Percentiles rank a stretch among this genome's conserved stretches.
Conservation (phyloP, 768 basidiomycete genomes). For the Kwoniella sp. region DNA sequence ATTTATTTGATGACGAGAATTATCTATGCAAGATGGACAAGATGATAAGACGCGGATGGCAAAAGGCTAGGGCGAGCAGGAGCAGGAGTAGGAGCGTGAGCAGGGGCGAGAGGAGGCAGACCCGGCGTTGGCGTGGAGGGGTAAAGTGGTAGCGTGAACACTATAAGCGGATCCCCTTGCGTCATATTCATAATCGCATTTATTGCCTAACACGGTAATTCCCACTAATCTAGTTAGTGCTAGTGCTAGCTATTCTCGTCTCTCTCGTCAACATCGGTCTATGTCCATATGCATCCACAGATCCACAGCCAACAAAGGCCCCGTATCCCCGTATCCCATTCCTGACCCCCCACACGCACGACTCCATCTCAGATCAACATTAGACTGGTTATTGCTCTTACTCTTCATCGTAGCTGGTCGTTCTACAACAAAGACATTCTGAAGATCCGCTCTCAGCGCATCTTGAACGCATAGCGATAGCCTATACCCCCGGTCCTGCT, state of each 20-base stretch:
- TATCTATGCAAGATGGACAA: background rate
- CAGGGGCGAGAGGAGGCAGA: background rate
- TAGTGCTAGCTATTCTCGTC: too few species aligned
- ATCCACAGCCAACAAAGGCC: background rate
- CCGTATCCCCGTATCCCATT: conserved; percentile 7
- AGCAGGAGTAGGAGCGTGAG: background rate
- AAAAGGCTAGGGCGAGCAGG: background rate
- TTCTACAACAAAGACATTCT: too few species aligned
- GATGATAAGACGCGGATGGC: background rate
- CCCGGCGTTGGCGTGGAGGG: background rate
- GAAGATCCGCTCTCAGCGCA: too few species aligned
- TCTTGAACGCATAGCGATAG: too few species aligned
- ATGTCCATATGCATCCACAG: background rate
- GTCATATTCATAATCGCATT: background rate
- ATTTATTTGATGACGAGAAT: background rate
- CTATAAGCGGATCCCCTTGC: background rate
- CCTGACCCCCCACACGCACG: too few species aligned
- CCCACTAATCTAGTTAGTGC: background rate
- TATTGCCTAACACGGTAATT: background rate
- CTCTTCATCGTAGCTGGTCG: too few species aligned
- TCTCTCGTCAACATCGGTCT: background rate
- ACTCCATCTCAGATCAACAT: too few species aligned
- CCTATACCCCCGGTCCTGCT: too few species aligned
- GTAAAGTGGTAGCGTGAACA: background rate
- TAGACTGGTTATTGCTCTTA: too few species aligned